phyloP scores from a whole-genome alignment of 352 stramenopile species.

The Globisporangium solare region DNA sequence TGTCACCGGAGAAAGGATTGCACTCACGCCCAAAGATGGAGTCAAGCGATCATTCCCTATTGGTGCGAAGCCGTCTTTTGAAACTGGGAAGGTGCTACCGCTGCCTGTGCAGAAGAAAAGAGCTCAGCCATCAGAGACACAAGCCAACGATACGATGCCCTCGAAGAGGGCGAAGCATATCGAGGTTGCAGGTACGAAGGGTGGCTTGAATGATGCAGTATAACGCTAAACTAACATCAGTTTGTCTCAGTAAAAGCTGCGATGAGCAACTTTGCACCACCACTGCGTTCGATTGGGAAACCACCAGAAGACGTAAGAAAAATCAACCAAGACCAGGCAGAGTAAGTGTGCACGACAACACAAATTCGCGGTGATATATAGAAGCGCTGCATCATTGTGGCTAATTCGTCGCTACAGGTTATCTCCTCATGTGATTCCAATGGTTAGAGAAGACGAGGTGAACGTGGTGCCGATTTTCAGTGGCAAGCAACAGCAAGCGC shows the following conservation, averaged over 20 bases:
- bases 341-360: neutral
- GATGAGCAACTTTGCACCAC: neutral
- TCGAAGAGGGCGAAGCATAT: neutral
- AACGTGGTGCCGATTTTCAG: neutral
- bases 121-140: neutral
- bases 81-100: neutral
- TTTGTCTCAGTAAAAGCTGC: neutral
- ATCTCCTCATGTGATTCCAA: constrained; percentile 13
- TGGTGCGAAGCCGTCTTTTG: too few relatives aligned
- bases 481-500: neutral
- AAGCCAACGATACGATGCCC: neutral
- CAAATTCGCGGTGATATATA: neutral
- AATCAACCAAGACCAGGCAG: neutral
- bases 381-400: neutral
- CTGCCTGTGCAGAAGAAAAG: neutral
- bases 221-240: neutral
- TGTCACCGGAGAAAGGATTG: neutral
- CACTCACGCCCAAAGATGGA: neutral
- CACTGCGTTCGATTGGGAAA: neutral
- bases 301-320: neutral
- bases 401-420: neutral
- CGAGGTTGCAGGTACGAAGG: constrained; percentile 2
- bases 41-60: neutral
- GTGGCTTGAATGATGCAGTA: neutral
- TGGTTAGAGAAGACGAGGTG: constrained; percentile 1